Percentiles rank a stretch among this genome's conserved stretches.
These are phyloP conservation scores for Cadophora malorum DNA, from an alignment of 2,329 filamentous ascomycete species.

Conservation along the genomic window DNA sequence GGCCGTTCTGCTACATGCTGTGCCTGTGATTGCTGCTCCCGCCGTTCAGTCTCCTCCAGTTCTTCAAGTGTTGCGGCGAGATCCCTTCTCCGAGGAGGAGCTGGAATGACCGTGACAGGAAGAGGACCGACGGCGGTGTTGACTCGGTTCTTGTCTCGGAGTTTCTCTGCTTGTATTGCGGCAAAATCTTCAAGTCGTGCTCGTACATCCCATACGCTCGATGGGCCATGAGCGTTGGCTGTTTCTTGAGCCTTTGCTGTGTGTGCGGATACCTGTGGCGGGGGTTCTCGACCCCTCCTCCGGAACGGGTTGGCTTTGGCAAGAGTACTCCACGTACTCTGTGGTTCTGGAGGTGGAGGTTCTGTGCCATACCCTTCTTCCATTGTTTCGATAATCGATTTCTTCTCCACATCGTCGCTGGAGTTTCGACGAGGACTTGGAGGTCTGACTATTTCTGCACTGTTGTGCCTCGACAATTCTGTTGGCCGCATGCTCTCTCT, in stretches of 20 bases:
- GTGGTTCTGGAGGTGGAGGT: slow-evolving; percentile 2
- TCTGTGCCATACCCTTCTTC: slow-evolving; percentile 28
- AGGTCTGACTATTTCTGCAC: slow-evolving; percentile 32
- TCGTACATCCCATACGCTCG: slow-evolving; percentile 60
- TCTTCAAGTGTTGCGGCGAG: slow-evolving; percentile 64
- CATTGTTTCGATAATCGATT: slow-evolving; percentile 34
- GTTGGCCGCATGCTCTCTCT: slow-evolving; percentile 20
- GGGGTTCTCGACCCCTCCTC: slow-evolving; percentile 39
- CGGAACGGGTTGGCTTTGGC: slow-evolving; percentile 42
- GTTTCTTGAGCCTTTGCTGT: slow-evolving; percentile 31
- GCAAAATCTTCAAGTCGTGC: slow-evolving; percentile 66
- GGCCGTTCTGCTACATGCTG: slow-evolving; percentile 17
- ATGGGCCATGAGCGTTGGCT: slow-evolving; percentile 31
- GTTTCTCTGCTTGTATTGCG: slow-evolving; percentile 63
- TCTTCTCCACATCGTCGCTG: slow-evolving; percentile 36
- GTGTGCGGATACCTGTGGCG: slow-evolving; percentile 44
- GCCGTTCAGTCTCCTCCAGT: slow-evolving; percentile 32
- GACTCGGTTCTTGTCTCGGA: slow-evolving; percentile 62
- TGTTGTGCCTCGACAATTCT: slow-evolving; percentile 35
- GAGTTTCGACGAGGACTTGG: slow-evolving; percentile 24
- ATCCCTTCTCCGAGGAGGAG: slow-evolving; percentile 63
- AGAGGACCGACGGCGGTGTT: slow-evolving; percentile 58
- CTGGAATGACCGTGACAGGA: slow-evolving; percentile 66
- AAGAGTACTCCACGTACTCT: slow-evolving; percentile 35
- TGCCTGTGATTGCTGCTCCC: slow-evolving; percentile 14